Conservation (phyloP, 805 yeast genomes). For the Wickerhamiella siamensis region DNA sequence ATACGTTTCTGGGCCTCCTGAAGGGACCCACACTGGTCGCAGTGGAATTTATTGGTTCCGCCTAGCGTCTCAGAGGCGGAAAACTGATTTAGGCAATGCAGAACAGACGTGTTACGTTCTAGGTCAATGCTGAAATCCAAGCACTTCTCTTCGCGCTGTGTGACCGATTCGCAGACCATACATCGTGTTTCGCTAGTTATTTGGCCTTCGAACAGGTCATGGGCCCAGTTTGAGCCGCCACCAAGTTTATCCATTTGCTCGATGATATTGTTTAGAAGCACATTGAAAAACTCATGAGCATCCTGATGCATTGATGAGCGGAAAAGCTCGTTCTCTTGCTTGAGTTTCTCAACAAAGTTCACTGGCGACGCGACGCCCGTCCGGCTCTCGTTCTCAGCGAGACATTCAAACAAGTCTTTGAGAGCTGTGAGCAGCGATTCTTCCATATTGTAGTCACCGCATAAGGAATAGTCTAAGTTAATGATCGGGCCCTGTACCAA, state of each 20-base stretch:
- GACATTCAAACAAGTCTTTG: slow-evolving; percentile 74
- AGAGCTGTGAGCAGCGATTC: slow-evolving; percentile 48
- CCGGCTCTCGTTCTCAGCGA: slow-evolving; percentile 52
- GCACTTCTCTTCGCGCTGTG: slow-evolving; percentile 73
- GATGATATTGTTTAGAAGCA: slow-evolving; percentile 62
- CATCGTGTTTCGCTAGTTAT: slow-evolving; percentile 82
- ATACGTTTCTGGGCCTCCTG: slow-evolving; percentile 92
- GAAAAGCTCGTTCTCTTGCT: slow-evolving; percentile 71
- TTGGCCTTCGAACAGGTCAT: slow-evolving; percentile 67
- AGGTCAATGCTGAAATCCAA: slow-evolving; percentile 78
- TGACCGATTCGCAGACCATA: slow-evolving; percentile 69
- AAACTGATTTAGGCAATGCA: slow-evolving; percentile 68
- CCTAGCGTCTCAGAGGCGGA: slow-evolving; percentile 74
- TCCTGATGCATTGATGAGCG: slow-evolving; percentile 93
- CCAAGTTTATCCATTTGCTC: slow-evolving; percentile 26
- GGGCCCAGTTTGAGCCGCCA: slow-evolving; percentile 31
- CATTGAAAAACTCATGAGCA: slow-evolving; percentile 92
- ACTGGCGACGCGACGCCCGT: slow-evolving; percentile 80
- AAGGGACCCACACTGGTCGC: slow-evolving; percentile 76
- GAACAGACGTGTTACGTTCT: slow-evolving; percentile 56
- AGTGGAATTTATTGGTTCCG: slow-evolving; percentile 81
- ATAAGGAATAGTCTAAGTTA: slow-evolving; percentile 58
- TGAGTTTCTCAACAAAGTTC: slow-evolving; percentile 57
- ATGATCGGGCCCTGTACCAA: slow-evolving; percentile 68
- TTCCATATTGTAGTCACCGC: slow-evolving; percentile 35